Base-by-base conservation (phyloP, 1,139 yeast genomes). In the Trichomonascaceae sp. region DNA sequence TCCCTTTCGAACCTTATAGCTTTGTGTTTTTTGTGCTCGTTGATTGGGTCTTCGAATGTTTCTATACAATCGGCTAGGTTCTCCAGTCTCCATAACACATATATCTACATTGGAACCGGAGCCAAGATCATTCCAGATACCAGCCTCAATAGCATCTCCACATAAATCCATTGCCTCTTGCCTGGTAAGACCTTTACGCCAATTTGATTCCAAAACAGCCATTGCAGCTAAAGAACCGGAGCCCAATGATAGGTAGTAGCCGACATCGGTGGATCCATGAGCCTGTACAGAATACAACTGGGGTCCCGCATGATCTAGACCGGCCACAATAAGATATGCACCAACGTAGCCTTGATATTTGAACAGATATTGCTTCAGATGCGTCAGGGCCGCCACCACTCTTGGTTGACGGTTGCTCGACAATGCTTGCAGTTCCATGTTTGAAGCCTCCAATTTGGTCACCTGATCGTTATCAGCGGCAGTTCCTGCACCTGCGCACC, bases 401-500 rank as follows among this genome's bases (percentile, higher is more conserved):
- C 99, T 79, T 43, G 99, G 98, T 62, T 84, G 82, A 63, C 98
- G 83, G 60, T 83, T 83, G 51, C 93, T 84, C 62, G 86, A 83
- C 71, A 90, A 76, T 18, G 95, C 78, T 71, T 91, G 99, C 61
- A 93, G 76, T 71, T 93, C 99, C 62, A 93, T 76, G 70, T 91
- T 91, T 50, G 96, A 88, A 32, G 91, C 83, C 64, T 90, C 90
- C 68, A 93, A 78, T 71, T 89, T 96, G 6, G 99, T 93, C 30
- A 88, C 96, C 87, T 87, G 86, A 70, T 93, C 98, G 10, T 97
- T 93, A 70, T 93, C 99, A n/a, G 99, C 99, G 47, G 99, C 99
- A 18, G 99, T 93, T 70, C 99, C 99, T 3, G 99, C 99, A 65
- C 99, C 99, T 53, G 97, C 97, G 82, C 98, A 93, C 99, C 99